Conservation (phyloP, 805 yeast genomes). For the Kuraishia floccosa region DNA sequence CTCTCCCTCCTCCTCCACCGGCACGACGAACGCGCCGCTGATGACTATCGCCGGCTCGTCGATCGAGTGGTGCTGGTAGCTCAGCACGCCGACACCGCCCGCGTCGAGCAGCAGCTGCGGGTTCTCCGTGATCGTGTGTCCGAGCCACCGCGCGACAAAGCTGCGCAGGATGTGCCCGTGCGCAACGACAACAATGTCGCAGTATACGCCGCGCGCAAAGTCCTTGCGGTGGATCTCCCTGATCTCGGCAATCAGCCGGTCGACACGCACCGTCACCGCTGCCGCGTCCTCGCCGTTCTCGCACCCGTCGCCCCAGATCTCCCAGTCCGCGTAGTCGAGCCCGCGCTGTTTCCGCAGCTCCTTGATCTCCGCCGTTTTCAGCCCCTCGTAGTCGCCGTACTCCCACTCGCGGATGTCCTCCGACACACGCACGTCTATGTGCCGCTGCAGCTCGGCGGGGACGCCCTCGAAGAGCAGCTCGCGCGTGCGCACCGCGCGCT, state of each 20-base stretch:
- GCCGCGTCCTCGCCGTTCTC: constrained; percentile 72
- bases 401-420: constrained; percentile 90
- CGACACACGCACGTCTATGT: constrained; percentile 36
- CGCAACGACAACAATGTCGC: constrained; percentile 77
- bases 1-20: constrained; percentile 44
- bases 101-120: constrained; percentile 86
- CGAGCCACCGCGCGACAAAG: constrained; percentile 84
- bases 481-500: constrained; percentile 67
- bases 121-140: constrained; percentile 40
- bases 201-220: constrained; percentile 34
- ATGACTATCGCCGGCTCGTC: constrained; percentile 80
- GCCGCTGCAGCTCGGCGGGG: constrained; percentile 26
- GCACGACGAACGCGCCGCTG: constrained; percentile 75
- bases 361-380: constrained; percentile 54
- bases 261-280: constrained; percentile 63
- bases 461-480: constrained; percentile 46
- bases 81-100: constrained; percentile 88
- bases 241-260: constrained; percentile 55
- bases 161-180: constrained; percentile 92
- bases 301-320: constrained; percentile 88
- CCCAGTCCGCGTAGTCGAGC: constrained; percentile 45
- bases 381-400: constrained; percentile 92
- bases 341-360: constrained; percentile 51
- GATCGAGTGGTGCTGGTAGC: constrained; percentile 77
- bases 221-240: constrained; percentile 47